Evolutionary conservation across 192 early-diverging fungal species (phyloP).

Genomic region (Glomus cerebriforme): DNA sequence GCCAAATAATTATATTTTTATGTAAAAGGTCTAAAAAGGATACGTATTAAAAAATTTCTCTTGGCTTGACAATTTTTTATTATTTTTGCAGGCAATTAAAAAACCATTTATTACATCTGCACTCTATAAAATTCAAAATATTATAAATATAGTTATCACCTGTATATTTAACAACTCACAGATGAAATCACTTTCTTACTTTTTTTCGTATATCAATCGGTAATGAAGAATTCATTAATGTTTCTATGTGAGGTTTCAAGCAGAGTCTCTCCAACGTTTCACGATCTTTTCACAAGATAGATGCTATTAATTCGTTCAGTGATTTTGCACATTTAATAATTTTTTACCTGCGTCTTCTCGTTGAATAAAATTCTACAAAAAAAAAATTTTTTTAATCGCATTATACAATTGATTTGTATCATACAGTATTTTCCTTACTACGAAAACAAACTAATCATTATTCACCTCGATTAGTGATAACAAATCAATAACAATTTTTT

Average conservation of each 20-base stretch:
- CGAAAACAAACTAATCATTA: not conserved
- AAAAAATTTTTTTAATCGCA: not conserved
- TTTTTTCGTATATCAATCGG: not conserved
- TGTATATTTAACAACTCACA: too few relatives aligned
- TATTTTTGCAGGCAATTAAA: conserved; percentile 26
- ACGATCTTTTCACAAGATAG: not conserved
- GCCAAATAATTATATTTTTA: not conserved
- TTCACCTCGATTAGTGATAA: conserved; percentile 14
- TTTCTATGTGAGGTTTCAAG: not conserved
- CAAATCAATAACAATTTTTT: conserved; percentile 8
- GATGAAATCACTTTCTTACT: not conserved
- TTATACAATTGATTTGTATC: too few relatives aligned
- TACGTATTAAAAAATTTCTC: conserved; percentile 16
- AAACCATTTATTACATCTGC: conserved; percentile 16
- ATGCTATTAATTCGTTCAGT: too few relatives aligned
- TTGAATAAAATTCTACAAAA: not conserved
- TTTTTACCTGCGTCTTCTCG: not conserved
- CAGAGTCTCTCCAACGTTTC: not conserved
- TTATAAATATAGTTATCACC: too few relatives aligned
- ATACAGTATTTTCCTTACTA: too few relatives aligned
- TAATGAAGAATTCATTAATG: conserved; percentile 1
- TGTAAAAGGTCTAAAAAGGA: conserved; percentile 1
- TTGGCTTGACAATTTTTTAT: conserved; percentile 25
- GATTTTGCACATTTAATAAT: not conserved
- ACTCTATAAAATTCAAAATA: not conserved